These are phyloP conservation scores for Diplocarpon mali DNA, from an alignment of 2,329 filamentous ascomycete genomes.

Conservation along the genomic window DNA sequence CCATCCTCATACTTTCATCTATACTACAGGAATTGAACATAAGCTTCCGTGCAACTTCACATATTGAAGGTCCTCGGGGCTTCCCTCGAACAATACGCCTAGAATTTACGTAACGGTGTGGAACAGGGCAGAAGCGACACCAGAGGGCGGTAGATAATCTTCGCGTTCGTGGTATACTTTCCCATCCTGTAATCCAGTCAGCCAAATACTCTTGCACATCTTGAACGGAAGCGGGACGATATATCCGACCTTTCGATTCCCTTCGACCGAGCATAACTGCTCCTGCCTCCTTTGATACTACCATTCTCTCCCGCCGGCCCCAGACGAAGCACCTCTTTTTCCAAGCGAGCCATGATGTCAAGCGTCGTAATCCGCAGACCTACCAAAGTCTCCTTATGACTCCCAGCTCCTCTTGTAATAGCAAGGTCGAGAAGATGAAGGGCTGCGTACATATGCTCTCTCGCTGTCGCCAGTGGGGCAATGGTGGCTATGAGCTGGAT, in stretches of 20 bases:
- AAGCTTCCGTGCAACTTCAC: too few relatives aligned
- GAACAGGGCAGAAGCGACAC: background rate
- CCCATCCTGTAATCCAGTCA: background rate
- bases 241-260: background rate
- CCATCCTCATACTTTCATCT: too few relatives aligned
- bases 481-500: slow-evolving; percentile 1
- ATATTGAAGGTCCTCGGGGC: too few relatives aligned
- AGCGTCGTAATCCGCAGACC: slow-evolving; percentile 2
- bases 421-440: background rate
- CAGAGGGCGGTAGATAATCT: background rate
- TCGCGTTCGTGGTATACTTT: background rate
- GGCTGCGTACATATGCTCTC: background rate
- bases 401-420: background rate
- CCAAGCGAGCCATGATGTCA: slow-evolving; percentile 1
- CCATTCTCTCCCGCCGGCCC: background rate
- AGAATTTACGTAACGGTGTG: background rate
- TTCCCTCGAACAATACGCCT: too few relatives aligned
- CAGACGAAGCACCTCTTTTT: background rate
- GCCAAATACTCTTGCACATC: background rate
- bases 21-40: too few relatives aligned
- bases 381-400: background rate
- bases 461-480: background rate
- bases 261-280: background rate
- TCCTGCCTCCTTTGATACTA: background rate
- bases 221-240: background rate